A percentile compares a stretch with the other conserved stretches of the same genome.
Evolutionary conservation across 768 basidiomycete species (phyloP).

Genomic region (Lyophyllum shimeji): DNA sequence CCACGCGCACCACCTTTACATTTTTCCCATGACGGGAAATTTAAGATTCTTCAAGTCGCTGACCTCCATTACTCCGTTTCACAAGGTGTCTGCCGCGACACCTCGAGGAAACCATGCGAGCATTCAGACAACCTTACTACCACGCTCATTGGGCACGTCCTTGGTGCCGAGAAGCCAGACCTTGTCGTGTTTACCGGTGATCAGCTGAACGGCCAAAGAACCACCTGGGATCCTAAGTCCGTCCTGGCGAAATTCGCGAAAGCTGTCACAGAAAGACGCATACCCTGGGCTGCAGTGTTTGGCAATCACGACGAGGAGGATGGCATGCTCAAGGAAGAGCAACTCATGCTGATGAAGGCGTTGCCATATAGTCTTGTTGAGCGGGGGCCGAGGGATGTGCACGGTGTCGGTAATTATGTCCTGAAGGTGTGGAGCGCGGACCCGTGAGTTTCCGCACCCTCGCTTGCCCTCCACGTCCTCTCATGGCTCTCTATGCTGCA

Average conservation of each 20-base stretch:
- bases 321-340: conserved; percentile 59
- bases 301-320: conserved; percentile 93
- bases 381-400: conserved; percentile 78
- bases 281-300: conserved; percentile 92
- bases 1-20: conserved; percentile 78
- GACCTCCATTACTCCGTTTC: conserved; percentile 92
- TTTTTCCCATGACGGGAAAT: conserved; percentile 80
- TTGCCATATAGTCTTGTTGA: conserved; percentile 87
- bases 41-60: conserved; percentile 89
- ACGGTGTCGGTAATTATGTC: conserved; percentile 91
- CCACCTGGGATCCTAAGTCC: conserved; percentile 86
- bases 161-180: conserved; percentile 86
- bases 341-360: conserved; percentile 68
- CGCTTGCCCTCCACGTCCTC: neutral
- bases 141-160: conserved; percentile 64
- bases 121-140: conserved; percentile 79
- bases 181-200: conserved; percentile 92
- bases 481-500: conserved; percentile 24
- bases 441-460: conserved; percentile 50
- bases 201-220: conserved; percentile 89
- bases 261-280: conserved; percentile 68
- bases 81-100: conserved; percentile 76
- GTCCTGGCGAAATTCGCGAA: conserved; percentile 87
- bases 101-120: conserved; percentile 51
- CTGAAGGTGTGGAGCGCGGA: conserved; percentile 84